phyloP scores from a whole-genome alignment of 345 rosid genomes.

The Excoecaria cochinchinensis region DNA sequence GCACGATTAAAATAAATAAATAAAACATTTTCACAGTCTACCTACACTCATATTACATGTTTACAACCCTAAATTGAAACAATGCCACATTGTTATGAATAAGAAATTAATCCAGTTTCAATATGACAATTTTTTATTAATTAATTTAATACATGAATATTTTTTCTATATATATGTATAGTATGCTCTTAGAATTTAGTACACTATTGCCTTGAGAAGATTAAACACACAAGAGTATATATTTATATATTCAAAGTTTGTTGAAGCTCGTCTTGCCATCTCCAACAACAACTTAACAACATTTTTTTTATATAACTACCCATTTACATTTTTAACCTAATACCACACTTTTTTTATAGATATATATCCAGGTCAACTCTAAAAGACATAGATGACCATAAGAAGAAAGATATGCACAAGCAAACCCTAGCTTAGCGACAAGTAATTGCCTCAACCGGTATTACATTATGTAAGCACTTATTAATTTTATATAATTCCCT shows the following conservation, averaged over 20 bases:
- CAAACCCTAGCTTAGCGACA: conserved; percentile 37
- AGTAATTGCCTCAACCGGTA: conserved; percentile 29
- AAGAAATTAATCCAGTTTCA: too few species aligned
- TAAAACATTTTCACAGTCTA: too few species aligned
- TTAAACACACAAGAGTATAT: background rate
- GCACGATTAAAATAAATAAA: too few species aligned
- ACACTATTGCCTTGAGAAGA: background rate
- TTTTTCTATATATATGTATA: background rate
- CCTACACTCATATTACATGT: too few species aligned
- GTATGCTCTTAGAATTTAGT: background rate
- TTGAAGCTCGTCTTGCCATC: conserved; percentile 36
- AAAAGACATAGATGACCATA: conserved; percentile 14
- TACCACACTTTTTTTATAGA: background rate
- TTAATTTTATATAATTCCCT: background rate
- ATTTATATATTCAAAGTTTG: conserved; percentile 52
- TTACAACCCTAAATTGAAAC: too few species aligned
- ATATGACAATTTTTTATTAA: too few species aligned
- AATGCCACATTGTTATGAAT: too few species aligned
- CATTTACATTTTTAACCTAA: background rate
- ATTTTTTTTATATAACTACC: conserved; percentile 24
- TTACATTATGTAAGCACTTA: conserved; percentile 14
- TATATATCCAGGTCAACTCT: conserved; percentile 36
- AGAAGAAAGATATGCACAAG: conserved; percentile 37
- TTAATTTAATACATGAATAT: too few species aligned
- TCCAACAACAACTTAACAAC: conserved; percentile 49